A percentile compares a stretch with the other conserved stretches of the same genome.
These are phyloP conservation scores for Candida tropicalis DNA, from an alignment of 1,139 yeast genomes.

Conservation along the genomic window DNA sequence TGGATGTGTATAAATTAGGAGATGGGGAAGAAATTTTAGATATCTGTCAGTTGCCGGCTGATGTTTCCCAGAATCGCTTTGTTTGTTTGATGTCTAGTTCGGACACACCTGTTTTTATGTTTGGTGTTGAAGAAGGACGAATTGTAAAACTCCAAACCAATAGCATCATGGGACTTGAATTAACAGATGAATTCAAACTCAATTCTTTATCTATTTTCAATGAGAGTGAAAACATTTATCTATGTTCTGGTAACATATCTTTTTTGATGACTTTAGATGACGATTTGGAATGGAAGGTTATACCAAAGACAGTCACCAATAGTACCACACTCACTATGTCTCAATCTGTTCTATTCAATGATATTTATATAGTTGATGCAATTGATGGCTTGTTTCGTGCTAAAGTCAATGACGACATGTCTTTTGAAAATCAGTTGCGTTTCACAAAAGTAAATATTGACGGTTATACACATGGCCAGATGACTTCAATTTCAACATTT, in stretches of 20 bases:
- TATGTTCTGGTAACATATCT: conserved; percentile 1
- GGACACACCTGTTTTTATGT: conserved; percentile 5
- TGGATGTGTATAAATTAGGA: conserved; percentile 3
- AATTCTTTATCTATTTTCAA: conserved; percentile 2
- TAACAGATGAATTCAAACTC: background rate
- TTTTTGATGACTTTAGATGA: background rate
- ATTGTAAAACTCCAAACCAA: background rate
- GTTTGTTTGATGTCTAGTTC: conserved; percentile 6
- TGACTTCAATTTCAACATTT: background rate
- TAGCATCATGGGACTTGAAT: background rate
- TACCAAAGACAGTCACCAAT: background rate
- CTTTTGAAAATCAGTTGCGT: background rate
- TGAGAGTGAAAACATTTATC: conserved; percentile 2
- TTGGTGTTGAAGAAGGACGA: conserved; percentile 3
- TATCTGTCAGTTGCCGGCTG: conserved; percentile 3
- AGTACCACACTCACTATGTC: conserved; percentile 8
- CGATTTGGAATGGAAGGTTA: background rate
- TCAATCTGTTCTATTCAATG: conserved; percentile 2
- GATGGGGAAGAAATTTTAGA: conserved; percentile 10
- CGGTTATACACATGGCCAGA: background rate
- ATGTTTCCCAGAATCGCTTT: background rate
- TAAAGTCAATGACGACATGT: background rate
- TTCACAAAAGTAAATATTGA: background rate
- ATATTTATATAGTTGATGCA: conserved; percentile 10
- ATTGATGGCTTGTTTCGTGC: conserved; percentile 5